Base-by-base conservation (phyloP, 179 eudicot genomes). In the Silene vulgaris region DNA sequence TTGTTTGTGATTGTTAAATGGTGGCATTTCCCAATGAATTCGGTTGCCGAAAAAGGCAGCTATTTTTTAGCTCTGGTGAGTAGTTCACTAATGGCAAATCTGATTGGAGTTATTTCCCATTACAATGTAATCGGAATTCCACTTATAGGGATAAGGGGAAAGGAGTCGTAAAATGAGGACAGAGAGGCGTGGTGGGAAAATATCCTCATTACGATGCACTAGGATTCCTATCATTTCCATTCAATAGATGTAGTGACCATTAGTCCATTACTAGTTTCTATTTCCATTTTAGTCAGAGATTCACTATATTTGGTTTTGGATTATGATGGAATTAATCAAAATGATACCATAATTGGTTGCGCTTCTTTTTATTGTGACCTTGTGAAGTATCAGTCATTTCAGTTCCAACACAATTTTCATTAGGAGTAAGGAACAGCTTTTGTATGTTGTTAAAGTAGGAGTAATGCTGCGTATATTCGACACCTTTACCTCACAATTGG, bases 21-120 rank as follows among this genome's bases (percentile, higher is more conserved):
- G 65, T 75, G 21, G 60, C 19, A 75, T 21, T 14, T 74, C 43
- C 19, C 40, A 20, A 8, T 26, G 40, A 43, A 74, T 8, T 61
- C 14, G 29, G 40, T 26, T 37, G 4, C 57, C 16, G 26, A 20
- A 14, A 62, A 57, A 76, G 69, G 48, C 4, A 17, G 72, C 37
- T 64, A 13, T 64, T 17, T 64, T 64, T 26, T 9, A 28, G 17
- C 35, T 64, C 19, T 45, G 13, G 50, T 45, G 0, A 64, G 69
- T 7, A 64, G 13, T 61, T 19, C 13, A 61, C 65, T 61, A 20
- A 21, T 61, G 65, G 12, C 30, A 21, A 7, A 3, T 21, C 21
- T 61, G 28, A 30, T 61, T 19, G 65, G 4, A 61, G 65, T 60
- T 7, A 20, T 60, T 7, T 43, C 28, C 5, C 64, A 3, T 20